Evolutionary conservation across 75 land plant species (phyloP).

Genomic region (Picea sitchensis): DNA sequence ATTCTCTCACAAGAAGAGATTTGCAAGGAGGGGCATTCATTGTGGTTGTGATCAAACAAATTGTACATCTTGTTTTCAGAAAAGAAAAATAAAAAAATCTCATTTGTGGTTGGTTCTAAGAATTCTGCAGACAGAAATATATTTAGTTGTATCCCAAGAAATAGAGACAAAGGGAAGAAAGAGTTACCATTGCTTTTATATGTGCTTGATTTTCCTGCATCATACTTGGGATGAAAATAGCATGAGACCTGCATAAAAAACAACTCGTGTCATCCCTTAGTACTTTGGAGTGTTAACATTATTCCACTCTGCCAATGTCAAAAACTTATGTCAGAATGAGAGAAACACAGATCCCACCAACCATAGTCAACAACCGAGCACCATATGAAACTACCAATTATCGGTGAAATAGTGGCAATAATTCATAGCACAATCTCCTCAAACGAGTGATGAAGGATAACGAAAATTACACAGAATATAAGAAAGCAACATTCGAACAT

Average conservation of each 20-base stretch:
- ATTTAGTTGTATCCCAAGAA: background rate
- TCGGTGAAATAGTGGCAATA: background rate
- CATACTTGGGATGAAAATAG: slow-evolving; percentile 74
- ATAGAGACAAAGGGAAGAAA: background rate
- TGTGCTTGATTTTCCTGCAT: slow-evolving; percentile 58
- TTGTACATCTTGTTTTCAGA: background rate
- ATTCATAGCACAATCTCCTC: background rate
- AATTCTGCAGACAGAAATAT: background rate
- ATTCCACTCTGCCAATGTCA: background rate
- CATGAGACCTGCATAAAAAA: slow-evolving; percentile 67
- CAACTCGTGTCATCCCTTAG: background rate
- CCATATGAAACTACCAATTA: background rate
- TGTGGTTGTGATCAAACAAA: background rate
- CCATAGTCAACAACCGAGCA: background rate
- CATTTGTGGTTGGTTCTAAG: background rate
- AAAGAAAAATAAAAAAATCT: background rate
- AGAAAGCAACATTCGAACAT: background rate
- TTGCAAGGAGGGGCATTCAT: background rate
- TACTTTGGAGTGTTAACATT: background rate
- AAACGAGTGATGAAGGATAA: background rate
- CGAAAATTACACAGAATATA: background rate
- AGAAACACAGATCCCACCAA: background rate
- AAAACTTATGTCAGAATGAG: background rate
- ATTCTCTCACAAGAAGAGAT: background rate
- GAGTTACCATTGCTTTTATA: slow-evolving; percentile 64